phyloP scores from a whole-genome alignment of 345 rosid genomes.

The Boechera stricta region DNA sequence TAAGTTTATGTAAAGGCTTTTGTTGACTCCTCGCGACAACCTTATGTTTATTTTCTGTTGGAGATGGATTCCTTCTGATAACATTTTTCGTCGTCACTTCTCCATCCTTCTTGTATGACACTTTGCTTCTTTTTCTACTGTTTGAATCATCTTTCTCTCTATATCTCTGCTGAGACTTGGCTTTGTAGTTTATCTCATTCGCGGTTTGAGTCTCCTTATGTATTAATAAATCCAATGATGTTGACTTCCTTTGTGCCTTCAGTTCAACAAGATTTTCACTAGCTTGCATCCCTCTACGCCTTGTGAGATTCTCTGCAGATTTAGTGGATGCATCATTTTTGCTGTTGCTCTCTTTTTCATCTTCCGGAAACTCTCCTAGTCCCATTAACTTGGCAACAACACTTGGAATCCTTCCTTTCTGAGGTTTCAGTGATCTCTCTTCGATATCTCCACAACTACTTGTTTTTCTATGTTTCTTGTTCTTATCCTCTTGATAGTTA shows the following conservation, averaged over 20 bases:
- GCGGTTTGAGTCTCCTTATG: constrained; percentile 43
- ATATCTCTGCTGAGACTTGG: constrained; percentile 45
- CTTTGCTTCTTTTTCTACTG: constrained; percentile 47
- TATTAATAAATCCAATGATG: constrained; percentile 41
- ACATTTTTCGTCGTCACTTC: constrained; percentile 38
- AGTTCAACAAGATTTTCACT: constrained; percentile 36
- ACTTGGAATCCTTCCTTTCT: constrained; percentile 75
- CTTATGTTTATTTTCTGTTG: constrained; percentile 46
- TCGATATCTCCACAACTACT: constrained; percentile 39
- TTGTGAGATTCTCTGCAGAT: constrained; percentile 19
- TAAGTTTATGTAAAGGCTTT: constrained; percentile 30
- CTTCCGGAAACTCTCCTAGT: constrained; percentile 67
- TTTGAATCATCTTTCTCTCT: constrained; percentile 48
- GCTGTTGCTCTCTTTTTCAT: constrained; percentile 48
- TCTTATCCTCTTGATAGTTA: constrained; percentile 50
- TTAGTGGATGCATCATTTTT: neutral
- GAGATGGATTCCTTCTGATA: constrained; percentile 40
- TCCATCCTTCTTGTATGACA: constrained; percentile 45
- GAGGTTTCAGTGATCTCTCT: constrained; percentile 52
- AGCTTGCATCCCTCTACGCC: constrained; percentile 45
- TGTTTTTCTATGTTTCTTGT: constrained; percentile 38
- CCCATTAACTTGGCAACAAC: constrained; percentile 93
- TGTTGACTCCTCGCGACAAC: constrained; percentile 42
- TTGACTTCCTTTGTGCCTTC: constrained; percentile 42
- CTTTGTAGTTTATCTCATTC: constrained; percentile 50